These are phyloP conservation scores for Mrakia hoshinonis DNA, from an alignment of 768 basidiomycete species.

Conservation along the genomic window DNA sequence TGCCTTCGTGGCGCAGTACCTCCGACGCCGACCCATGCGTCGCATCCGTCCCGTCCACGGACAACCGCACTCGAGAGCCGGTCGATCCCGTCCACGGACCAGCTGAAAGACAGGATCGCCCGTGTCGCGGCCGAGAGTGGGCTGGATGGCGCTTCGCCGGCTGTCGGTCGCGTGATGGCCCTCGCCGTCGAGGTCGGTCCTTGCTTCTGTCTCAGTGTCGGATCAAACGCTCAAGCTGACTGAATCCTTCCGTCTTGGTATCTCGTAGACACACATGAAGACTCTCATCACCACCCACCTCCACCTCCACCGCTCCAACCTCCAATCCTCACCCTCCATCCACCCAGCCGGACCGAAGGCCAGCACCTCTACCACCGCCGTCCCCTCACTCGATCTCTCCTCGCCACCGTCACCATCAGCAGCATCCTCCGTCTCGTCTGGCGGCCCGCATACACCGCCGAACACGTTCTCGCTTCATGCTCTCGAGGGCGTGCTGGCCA, in stretches of 20 bases:
- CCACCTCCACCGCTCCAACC: constrained; percentile 25
- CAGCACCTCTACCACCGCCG: background rate
- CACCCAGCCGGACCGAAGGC: background rate
- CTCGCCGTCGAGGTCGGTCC: constrained; percentile 18
- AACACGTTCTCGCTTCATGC: constrained; percentile 19
- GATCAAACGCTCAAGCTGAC: background rate
- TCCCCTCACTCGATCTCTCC: constrained; percentile 5
- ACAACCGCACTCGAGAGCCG: constrained; percentile 17
- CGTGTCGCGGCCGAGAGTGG: constrained; percentile 18
- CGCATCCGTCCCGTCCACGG: background rate
- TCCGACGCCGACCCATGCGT: no score
- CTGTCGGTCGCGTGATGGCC: constrained; percentile 10
- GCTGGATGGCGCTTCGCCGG: constrained; percentile 2
- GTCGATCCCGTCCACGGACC: background rate
- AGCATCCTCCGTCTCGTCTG: constrained; percentile 17
- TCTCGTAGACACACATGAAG: constrained; percentile 19
- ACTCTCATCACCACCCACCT: constrained; percentile 25
- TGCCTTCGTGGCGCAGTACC: no score
- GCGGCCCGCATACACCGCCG: constrained; percentile 12
- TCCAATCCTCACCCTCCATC: constrained; percentile 17
- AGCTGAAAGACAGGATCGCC: constrained; percentile 17
- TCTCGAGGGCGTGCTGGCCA: constrained; percentile 11
- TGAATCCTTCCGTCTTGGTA: background rate
- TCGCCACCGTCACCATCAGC: constrained; percentile 5
- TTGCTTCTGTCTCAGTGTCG: no score